These are phyloP conservation scores for Dothistroma pini DNA, from an alignment of 2,329 filamentous ascomycete species.

Conservation along the genomic window DNA sequence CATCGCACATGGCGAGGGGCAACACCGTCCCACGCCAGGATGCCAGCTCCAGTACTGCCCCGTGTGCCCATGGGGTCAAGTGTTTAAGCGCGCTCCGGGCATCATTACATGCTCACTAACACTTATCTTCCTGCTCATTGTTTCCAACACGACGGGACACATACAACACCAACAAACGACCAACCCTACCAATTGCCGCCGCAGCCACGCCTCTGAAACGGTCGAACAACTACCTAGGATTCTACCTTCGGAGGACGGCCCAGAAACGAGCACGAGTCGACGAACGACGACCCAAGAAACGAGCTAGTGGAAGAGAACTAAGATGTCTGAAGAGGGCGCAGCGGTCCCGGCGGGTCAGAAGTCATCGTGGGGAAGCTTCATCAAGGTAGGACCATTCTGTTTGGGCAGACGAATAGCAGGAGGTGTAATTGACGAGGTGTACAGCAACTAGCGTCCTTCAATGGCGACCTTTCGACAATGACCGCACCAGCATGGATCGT, in stretches of 20 bases:
- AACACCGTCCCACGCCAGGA: neutral
- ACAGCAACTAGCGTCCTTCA: constrained; percentile 53
- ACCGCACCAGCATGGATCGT: constrained; percentile 56
- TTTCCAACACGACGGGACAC: neutral
- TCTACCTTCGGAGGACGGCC: neutral
- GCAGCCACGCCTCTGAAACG: neutral
- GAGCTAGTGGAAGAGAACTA: neutral
- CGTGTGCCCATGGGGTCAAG: neutral
- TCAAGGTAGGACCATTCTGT: constrained; percentile 39
- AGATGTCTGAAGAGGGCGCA: constrained; percentile 39
- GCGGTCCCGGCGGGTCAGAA: constrained; percentile 46
- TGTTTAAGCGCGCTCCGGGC: neutral
- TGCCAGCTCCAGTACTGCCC: neutral
- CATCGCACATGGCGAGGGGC: neutral
- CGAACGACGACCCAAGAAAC: neutral
- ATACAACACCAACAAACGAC: neutral
- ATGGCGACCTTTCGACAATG: constrained; percentile 55
- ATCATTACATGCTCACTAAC: neutral
- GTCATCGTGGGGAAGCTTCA: constrained; percentile 48
- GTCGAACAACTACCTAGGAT: neutral
- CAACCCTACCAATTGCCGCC: neutral
- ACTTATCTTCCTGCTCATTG: neutral
- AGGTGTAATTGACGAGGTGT: constrained; percentile 5
- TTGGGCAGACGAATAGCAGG: neutral
- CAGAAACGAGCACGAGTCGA: neutral